These are phyloP conservation scores for Suhomyces anneliseae DNA, from an alignment of 1,139 yeast species.

Conservation along the genomic window DNA sequence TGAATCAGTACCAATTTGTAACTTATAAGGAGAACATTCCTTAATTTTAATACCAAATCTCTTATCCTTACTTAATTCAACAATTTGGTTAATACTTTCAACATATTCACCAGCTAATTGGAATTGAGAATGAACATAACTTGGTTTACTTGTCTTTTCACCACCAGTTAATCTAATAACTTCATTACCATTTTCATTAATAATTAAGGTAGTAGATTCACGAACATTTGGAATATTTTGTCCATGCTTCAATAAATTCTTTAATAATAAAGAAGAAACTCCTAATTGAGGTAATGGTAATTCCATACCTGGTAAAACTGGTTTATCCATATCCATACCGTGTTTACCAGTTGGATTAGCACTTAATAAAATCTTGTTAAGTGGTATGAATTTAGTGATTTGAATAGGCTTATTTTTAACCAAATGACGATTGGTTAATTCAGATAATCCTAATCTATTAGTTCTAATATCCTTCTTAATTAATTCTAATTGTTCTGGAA, in stretches of 20 bases:
- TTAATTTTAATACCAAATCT: constrained; percentile 66
- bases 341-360: constrained; percentile 64
- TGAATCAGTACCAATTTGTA: constrained; percentile 18
- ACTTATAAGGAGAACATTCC: constrained; percentile 59
- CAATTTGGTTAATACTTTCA: constrained; percentile 54
- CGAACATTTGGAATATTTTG: constrained; percentile 63
- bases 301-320: constrained; percentile 71
- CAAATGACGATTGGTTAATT: constrained; percentile 78
- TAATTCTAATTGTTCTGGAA: constrained; percentile 35
- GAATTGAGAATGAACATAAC: constrained; percentile 82
- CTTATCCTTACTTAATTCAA: constrained; percentile 59
- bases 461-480: constrained; percentile 56
- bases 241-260: constrained; percentile 57
- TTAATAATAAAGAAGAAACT: constrained; percentile 62
- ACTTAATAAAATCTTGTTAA: constrained; percentile 58
- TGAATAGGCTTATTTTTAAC: constrained; percentile 74
- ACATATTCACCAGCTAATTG: constrained; percentile 49
- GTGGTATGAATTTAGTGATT: constrained; percentile 68
- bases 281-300: constrained; percentile 72
- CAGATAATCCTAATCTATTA: constrained; percentile 76
- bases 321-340: constrained; percentile 65
- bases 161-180: constrained; percentile 83
- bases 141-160: constrained; percentile 60
- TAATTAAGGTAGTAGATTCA: constrained; percentile 67
- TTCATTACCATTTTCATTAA: constrained; percentile 41